Base-by-base conservation (phyloP, 2,329 filamentous ascomycete genomes). In the Aaosphaeria arxii region DNA sequence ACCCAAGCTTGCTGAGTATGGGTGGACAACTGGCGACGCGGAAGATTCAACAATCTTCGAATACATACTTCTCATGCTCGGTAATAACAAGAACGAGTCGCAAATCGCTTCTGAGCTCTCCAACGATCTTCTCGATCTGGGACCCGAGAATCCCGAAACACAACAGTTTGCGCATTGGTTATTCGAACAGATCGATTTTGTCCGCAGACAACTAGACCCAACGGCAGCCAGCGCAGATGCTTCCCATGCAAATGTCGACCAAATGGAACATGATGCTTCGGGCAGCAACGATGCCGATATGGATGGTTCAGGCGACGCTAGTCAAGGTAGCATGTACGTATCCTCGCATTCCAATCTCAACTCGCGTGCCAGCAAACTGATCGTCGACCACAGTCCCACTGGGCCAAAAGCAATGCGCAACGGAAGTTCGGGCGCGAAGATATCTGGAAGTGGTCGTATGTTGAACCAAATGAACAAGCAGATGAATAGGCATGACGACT, bases 1-100 rank as follows among this genome's bases (percentile, higher is more conserved):
- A 72, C 87, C 89, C 31, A 97, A 97, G 76, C 79, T 99, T 49
- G 83, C 90, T 50, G 92, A 99, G 73, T 86, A 91, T 57, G 92
- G 91, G 62, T 97, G 94, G 92, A 91, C 85, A 53, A 85, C 87
- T 30, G 87, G 87, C 58, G 87, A 86, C 58, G 87, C 89, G 59
- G 83, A 84, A 63, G 90, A 92, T 70, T 86, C 86, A 28, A 89
- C 90, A 35, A 82, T 99, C 50, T 87, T 91, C 50, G 94, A 99
- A 74, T 99, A 97, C 74, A 94, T 99, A 58, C 87, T 97, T 50
- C 83, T 97, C 54, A 96, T 97, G 92, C 82, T 99, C 31, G 89
- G 89, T 53, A 97, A 96, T 73, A 90, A 91, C 62, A 96, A 96
- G 72, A 91, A 88, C 4, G 87, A 95, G 68, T 85, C 91, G 44